Percentiles rank a stretch among this genome's conserved stretches.
Evolutionary conservation across 2,329 filamentous ascomycete species (phyloP).

Genomic region (Dothiorella sarmentorum): DNA sequence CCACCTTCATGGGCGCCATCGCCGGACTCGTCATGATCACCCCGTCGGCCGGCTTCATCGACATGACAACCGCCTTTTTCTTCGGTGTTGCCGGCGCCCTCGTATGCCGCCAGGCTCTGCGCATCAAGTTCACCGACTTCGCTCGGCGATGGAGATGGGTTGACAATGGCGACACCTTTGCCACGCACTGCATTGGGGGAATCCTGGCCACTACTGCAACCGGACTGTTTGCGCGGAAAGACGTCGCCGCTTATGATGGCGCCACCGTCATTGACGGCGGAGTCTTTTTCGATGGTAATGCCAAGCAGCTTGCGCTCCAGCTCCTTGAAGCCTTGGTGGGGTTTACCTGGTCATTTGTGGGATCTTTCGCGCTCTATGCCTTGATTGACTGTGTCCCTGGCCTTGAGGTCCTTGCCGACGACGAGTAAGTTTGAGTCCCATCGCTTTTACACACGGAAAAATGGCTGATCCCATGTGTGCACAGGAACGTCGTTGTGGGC

Average conservation of each 20-base stretch:
- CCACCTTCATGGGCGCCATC: constrained; percentile 87
- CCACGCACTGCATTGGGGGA: constrained; percentile 53
- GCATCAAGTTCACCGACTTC: constrained; percentile 51
- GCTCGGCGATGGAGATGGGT: constrained; percentile 51
- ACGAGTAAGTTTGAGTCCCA: constrained; percentile 45
- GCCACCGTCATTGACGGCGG: constrained; percentile 48
- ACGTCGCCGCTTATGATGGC: constrained; percentile 53
- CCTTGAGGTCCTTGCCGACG: constrained; percentile 50
- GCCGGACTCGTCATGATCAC: constrained; percentile 85
- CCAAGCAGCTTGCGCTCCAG: constrained; percentile 49
- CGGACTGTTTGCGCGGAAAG: constrained; percentile 49
- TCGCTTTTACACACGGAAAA: not conserved
- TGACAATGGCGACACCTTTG: constrained; percentile 55
- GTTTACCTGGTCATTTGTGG: constrained; percentile 50
- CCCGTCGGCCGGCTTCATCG: constrained; percentile 56
- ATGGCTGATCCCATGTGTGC: constrained; percentile 11
- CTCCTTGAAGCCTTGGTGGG: constrained; percentile 51
- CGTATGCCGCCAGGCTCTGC: constrained; percentile 50
- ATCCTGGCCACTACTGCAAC: constrained; percentile 51
- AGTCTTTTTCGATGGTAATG: constrained; percentile 53
- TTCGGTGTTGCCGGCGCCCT: constrained; percentile 49
- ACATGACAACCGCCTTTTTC: constrained; percentile 48
- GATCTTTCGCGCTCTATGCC: constrained; percentile 48
- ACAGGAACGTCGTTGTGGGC: constrained; percentile 46
- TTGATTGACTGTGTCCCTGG: constrained; percentile 53